These are phyloP conservation scores for Candida buenavistaensis DNA, from an alignment of 1,139 yeast genomes.

Conservation along the genomic window DNA sequence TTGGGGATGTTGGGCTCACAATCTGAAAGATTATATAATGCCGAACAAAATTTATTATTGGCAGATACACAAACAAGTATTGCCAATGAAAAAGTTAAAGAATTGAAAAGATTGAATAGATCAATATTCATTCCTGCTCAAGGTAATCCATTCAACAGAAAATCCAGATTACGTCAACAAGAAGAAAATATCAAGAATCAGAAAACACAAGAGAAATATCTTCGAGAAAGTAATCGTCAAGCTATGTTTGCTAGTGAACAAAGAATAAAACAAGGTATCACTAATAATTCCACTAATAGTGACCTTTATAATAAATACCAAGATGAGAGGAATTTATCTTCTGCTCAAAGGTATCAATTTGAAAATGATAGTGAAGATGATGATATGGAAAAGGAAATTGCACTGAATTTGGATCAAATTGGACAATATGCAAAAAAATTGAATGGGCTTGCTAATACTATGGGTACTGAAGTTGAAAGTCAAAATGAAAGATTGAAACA, in stretches of 20 bases:
- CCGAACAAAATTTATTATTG: slow-evolving; percentile 74
- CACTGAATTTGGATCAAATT: slow-evolving; percentile 54
- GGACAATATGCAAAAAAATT: slow-evolving; percentile 44
- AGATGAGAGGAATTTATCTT: slow-evolving; percentile 45
- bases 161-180: slow-evolving; percentile 70
- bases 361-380: slow-evolving; percentile 60
- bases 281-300: slow-evolving; percentile 36
- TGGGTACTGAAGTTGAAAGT: slow-evolving; percentile 49
- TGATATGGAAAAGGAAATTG: slow-evolving; percentile 58
- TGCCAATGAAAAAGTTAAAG: slow-evolving; percentile 82
- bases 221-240: slow-evolving; percentile 42
- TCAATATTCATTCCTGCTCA: slow-evolving; percentile 82
- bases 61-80: slow-evolving; percentile 81
- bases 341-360: slow-evolving; percentile 51
- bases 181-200: slow-evolving; percentile 72
- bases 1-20: slow-evolving; percentile 92
- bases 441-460: slow-evolving; percentile 44
- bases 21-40: slow-evolving; percentile 76
- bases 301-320: slow-evolving; percentile 50
- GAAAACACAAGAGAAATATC: slow-evolving; percentile 59
- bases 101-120: slow-evolving; percentile 76
- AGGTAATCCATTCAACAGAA: slow-evolving; percentile 83
- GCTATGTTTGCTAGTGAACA: slow-evolving; percentile 50
- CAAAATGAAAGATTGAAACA: slow-evolving; percentile 50
- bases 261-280: slow-evolving; percentile 43